Conservation (phyloP, 768 basidiomycete species). For the Termitomyces sp. region DNA sequence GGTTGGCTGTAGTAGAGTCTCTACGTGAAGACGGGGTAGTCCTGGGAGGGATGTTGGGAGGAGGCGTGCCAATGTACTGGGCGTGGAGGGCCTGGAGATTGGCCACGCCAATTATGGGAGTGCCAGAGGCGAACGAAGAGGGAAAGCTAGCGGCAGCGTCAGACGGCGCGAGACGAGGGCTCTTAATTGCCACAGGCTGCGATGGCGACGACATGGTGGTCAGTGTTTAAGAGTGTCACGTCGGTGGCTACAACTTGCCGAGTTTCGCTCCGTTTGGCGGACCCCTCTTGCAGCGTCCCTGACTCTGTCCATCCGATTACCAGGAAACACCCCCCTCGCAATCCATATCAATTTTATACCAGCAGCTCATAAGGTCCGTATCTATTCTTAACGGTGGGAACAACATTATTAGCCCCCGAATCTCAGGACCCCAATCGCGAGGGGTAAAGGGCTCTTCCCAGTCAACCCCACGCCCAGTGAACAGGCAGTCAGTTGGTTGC, state of each 20-base stretch:
- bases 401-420: neutral
- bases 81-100: slow-evolving; percentile 61
- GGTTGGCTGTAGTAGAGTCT: neutral
- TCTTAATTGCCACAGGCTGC: slow-evolving; percentile 46
- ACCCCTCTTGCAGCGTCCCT: neutral
- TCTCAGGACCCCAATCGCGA: neutral
- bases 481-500: neutral
- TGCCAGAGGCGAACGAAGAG: slow-evolving; percentile 24
- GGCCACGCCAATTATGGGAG: slow-evolving; percentile 47
- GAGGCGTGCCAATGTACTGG: slow-evolving; percentile 50
- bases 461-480: no score
- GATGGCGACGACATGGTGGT: slow-evolving; percentile 50
- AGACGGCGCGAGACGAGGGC: slow-evolving; percentile 17
- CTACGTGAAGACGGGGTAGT: slow-evolving; percentile 5
- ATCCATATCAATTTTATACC: neutral
- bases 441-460: neutral
- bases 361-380: neutral
- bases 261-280: slow-evolving; percentile 4
- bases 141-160: slow-evolving; percentile 15
- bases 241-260: slow-evolving; percentile 1
- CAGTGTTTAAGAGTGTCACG: neutral
- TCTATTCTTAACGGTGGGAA: neutral
- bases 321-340: neutral
- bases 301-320: neutral
- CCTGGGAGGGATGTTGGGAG: slow-evolving; percentile 50